Base-by-base conservation (phyloP, 345 rosid genomes). In the Boechera retrofracta region DNA sequence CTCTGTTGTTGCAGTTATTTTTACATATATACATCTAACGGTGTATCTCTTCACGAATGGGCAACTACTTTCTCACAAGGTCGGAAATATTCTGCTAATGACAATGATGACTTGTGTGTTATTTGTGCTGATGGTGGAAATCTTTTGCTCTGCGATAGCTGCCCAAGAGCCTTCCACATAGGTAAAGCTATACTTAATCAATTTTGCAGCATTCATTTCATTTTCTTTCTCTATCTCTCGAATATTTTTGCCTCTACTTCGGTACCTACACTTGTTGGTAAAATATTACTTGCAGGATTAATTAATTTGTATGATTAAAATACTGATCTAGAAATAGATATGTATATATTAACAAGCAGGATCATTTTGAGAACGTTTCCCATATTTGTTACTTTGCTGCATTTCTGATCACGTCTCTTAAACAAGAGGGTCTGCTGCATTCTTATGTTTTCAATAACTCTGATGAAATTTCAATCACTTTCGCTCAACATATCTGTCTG, bases 11-110 rank as follows among this genome's bases (percentile, higher is more conserved):
- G 79, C 97, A 96, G 99, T 67, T 96, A 96, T 77, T 86, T 88
- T 33, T 84, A 96, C 84, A 93, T 96, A 79, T 96, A 91, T 85
- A 91, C 96, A 69, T 89, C 98, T 74, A 89, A 96, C 74, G 99
- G 99, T 29, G 96, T 93, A 76, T 96, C 99, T 74, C 95, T 96
- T 69, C 99, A 89, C 88, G 98, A 96, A 83, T 79, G 92, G 91
- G 89, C 98, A 64, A 72, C 89, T 60, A 89, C 97, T 84, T 84
- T 96, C 59, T 87, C 97, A 11, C 91, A 84, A 86, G 89, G 86
- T 74, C 87, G 89, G 62, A 82, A 78, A 73, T 89, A 77, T 62
- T 86, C 98, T 77, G 86, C 91, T 66, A 85, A 87, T 81, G 97
- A 92, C 73, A 89, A 88, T 82, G 92, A 91, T 73, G 85, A 89